phyloP scores from a whole-genome alignment of 768 basidiomycete genomes.

The Leucocoprinus leucothites region DNA sequence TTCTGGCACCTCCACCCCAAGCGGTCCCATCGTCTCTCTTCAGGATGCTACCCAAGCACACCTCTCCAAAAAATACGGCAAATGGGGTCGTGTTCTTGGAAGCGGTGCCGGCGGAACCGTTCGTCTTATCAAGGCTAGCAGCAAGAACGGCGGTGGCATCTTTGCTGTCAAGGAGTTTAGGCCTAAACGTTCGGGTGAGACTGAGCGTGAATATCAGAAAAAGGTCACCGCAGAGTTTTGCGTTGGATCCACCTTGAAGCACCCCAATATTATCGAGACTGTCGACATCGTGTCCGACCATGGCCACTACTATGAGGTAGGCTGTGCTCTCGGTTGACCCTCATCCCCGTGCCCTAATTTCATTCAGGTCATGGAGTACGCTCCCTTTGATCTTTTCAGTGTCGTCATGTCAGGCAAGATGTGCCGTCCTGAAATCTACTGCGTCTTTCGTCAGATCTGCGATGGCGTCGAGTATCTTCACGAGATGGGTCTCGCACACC shows the following conservation, averaged over 20 bases:
- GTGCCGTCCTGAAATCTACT: conserved; percentile 97
- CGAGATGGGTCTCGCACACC: conserved; percentile 95
- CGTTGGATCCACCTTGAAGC: conserved; percentile 91
- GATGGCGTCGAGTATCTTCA: conserved; percentile 98
- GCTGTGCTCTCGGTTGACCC: conserved; percentile 21
- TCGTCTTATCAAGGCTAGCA: conserved; percentile 84
- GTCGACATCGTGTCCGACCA: conserved; percentile 98
- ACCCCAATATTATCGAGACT: conserved; percentile 95
- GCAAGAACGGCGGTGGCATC: conserved; percentile 77
- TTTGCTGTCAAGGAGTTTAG: conserved; percentile 99
- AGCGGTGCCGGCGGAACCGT: conserved; percentile 99
- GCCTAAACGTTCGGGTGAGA: conserved; percentile 83
- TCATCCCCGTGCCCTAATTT: conserved; percentile 12
- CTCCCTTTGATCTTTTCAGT: conserved; percentile 96
- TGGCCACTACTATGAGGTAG: conserved; percentile 97
- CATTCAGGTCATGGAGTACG: conserved; percentile 96
- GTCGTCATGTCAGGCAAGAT: conserved; percentile 99
- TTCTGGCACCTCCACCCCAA: conserved; percentile 20
- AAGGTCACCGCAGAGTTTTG: conserved; percentile 99
- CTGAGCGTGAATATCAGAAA: conserved; percentile 97
- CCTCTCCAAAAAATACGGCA: conserved; percentile 97
- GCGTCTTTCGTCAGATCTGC: conserved; percentile 98
- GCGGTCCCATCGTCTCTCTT: conserved; percentile 52
- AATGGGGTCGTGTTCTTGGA: conserved; percentile 95
- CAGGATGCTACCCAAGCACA: conserved; percentile 86